Evolutionary conservation across 352 stramenopile genomes (phyloP), one percentile per base, ranked within the genome.

Genomic region (Globisporangium okanoganense): DNA sequence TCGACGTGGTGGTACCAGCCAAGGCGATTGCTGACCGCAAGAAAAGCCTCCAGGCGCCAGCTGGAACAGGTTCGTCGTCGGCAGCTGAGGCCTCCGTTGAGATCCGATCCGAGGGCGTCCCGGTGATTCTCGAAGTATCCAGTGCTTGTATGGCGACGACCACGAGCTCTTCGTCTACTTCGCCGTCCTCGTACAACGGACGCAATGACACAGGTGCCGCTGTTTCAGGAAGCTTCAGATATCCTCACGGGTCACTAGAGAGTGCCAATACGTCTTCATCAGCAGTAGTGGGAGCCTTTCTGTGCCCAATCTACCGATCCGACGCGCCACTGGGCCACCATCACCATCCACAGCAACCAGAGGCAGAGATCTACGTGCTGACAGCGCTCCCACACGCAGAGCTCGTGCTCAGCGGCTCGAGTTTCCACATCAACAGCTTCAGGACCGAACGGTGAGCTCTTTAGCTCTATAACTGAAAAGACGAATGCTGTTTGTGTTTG

Each of bases 331-430:
- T 9, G 25, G 56, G 49, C 22, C 24, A 31, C 35, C 9, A n/a
- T n/a, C n/a, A 24, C 51, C 29, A 33, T 33, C 44, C 18, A 13
- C 61, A 24, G 10, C 35, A 36, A 13, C 38, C 9, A 0, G 58
- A 67, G 45, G 64, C 29, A 4, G 76, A 29, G 47, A 63, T 73
- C 22, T 58, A 31, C 59, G 68, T 78, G 18, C 24, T 72, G 29
- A 79, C 41, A 1, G 12, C 60, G 3, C n/a, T 78, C 22, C 54
- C 75, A 0, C 33, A 66, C 16, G 49, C 64, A 0, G 70, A 79
- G 43, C 50, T 82, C 2, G 54, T 71, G 12, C 58, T 83, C 38
- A 83, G 72, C 38, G 75, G 72, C 18, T 62, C 70, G 5, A 40
- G 66, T 20, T 43, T 82, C 1, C 47, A 56, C 1, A 53, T 78